These are phyloP conservation scores for Podosphaera leucotricha DNA, from an alignment of 2,329 filamentous ascomycete genomes.

Conservation along the genomic window DNA sequence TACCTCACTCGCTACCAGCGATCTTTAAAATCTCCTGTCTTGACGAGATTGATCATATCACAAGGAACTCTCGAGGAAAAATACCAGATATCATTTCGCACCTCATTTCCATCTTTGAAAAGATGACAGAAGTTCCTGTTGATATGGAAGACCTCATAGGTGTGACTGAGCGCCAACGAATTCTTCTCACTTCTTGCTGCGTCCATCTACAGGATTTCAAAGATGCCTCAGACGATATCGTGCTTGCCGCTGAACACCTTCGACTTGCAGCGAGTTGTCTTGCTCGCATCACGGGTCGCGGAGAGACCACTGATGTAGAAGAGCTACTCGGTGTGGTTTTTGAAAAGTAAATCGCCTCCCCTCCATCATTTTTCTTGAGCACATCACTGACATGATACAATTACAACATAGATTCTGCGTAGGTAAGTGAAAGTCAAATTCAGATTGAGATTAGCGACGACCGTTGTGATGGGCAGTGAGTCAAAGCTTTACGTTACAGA, in stretches of 20 bases:
- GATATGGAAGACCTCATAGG: constrained; percentile 68
- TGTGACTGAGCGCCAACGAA: constrained; percentile 71
- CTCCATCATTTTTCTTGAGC: background rate
- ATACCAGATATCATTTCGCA: constrained; percentile 40
- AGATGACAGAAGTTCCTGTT: constrained; percentile 45
- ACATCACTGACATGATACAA: no score
- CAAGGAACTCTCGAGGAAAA: constrained; percentile 31
- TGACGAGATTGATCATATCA: constrained; percentile 10
- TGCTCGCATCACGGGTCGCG: constrained; percentile 70
- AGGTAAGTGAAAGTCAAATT: constrained; percentile 10
- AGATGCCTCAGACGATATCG: constrained; percentile 51
- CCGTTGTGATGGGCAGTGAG: no score
- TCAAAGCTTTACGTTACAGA: no score
- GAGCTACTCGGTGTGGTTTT: constrained; percentile 93
- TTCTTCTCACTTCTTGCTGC: constrained; percentile 54
- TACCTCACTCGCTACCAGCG: constrained; percentile 11
- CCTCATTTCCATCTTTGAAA: constrained; percentile 42
- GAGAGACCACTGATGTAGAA: constrained; percentile 72
- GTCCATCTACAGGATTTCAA: constrained; percentile 52
- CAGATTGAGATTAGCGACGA: no score
- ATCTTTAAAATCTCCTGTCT: constrained; percentile 52
- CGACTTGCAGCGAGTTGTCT: constrained; percentile 57
- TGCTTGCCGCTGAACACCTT: constrained; percentile 73
- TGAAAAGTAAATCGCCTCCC: constrained; percentile 42
- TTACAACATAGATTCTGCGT: constrained; percentile 14